Base-by-base conservation (phyloP, 306 rosid species). In the Trichosanthes truncata region DNA sequence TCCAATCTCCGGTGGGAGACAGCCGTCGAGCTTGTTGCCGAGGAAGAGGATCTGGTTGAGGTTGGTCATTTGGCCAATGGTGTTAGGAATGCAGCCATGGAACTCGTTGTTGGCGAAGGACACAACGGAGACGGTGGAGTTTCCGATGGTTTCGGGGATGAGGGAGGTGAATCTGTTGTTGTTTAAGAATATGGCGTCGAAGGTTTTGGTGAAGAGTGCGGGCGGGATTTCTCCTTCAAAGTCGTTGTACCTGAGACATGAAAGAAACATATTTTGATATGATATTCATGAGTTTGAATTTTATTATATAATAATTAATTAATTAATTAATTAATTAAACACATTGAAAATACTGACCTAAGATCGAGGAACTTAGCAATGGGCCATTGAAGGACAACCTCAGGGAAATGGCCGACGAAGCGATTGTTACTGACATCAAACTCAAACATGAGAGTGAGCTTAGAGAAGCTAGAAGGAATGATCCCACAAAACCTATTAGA, bases 181-280 rank as follows among this genome's bases (percentile, higher is more conserved):
- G 82, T 90, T 90, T 52, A 90, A 5, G 33, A 90, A 87, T 3
- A 90, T 55, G 9, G 89, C 95, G 15, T 90, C 92, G 33, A 46
- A 46, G 1, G 33, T 56, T 23, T 45, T 62, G 0, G 51, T 31
- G 36, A 78, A 78, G 0, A 78, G 75, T 4, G 23, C 7, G 0
- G 45, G 9, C 1, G 81, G 81, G 5, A 78, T 0, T 9, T 15
- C 51, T 7, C 81, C 81, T 36, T 78, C 81, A 6, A 78, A 78
- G 13, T 78, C 75, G 18, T 78, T 78, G 45, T 15, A 78, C 5
- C 71, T 33, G n/a, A 61, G 11, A 45, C 49, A 45, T 45, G 10
- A 45, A 45, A 3, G 3, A 45, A 45, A 45, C 14, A 29, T 29
- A 29, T 29, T 29, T 29, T 29, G n/a, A n/a, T n/a, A n/a, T n/a